These are phyloP conservation scores for Clonostachys byssicola DNA, from an alignment of 2,329 filamentous ascomycete species.

Conservation along the genomic window DNA sequence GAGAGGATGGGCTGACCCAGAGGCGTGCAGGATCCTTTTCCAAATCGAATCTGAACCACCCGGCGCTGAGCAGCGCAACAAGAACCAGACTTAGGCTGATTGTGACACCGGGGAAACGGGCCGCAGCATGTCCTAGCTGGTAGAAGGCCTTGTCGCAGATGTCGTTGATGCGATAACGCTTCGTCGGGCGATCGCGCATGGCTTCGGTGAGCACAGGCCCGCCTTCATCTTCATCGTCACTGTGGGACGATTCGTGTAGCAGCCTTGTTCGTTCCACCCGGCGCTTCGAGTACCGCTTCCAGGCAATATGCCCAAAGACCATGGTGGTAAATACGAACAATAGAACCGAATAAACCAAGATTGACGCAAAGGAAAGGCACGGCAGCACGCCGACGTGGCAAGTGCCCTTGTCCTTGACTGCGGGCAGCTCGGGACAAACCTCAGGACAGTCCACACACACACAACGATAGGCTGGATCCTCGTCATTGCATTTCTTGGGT, in stretches of 20 bases:
- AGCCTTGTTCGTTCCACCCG: conserved; percentile 82
- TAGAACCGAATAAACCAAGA: conserved; percentile 78
- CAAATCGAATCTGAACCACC: conserved; percentile 85
- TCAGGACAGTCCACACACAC: conserved; percentile 90
- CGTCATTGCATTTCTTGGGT: conserved; percentile 85
- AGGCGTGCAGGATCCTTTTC: conserved; percentile 86
- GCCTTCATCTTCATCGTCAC: conserved; percentile 92
- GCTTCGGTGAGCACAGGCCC: conserved; percentile 70
- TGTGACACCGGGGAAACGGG: conserved; percentile 79
- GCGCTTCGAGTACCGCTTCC: conserved; percentile 66
- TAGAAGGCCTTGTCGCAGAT: conserved; percentile 78
- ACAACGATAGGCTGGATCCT: conserved; percentile 81
- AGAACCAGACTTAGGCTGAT: conserved; percentile 72
- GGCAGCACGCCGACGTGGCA: conserved; percentile 87
- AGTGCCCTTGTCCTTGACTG: conserved; percentile 62
- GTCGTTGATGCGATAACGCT: conserved; percentile 79
- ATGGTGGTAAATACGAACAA: conserved; percentile 63
- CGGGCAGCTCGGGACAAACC: conserved; percentile 78
- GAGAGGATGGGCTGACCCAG: conserved; percentile 94
- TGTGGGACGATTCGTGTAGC: conserved; percentile 76
- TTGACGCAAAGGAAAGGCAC: conserved; percentile 88
- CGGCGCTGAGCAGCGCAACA: conserved; percentile 75
- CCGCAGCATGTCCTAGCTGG: conserved; percentile 73
- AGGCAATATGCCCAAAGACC: conserved; percentile 71
- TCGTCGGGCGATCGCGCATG: conserved; percentile 74